Evolutionary conservation across 306 rosid species (phyloP).

Genomic region (Acacia acuminata): DNA sequence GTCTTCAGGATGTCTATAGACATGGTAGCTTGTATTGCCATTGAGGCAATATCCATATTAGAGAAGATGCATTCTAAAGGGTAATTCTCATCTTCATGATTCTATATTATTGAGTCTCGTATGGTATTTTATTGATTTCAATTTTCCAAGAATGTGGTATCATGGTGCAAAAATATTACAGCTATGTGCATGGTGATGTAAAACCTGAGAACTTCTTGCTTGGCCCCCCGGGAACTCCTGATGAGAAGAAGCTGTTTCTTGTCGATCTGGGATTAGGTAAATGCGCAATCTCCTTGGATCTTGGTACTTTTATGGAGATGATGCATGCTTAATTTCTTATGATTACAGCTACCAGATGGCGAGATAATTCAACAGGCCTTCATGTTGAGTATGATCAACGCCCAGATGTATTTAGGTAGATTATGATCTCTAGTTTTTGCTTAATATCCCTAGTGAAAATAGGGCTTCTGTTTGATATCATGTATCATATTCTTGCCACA

Average conservation of each 20-base stretch:
- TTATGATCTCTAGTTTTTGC: neutral
- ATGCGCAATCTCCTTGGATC: neutral
- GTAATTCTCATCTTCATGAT: conserved; percentile 24
- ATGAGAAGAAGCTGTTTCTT: conserved; percentile 64
- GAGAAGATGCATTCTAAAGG: conserved; percentile 77
- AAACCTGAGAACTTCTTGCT: conserved; percentile 81
- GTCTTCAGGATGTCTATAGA: conserved; percentile 53
- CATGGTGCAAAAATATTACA: neutral
- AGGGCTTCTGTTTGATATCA: conserved; percentile 21
- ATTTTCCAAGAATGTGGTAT: neutral
- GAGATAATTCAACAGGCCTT: conserved; percentile 52
- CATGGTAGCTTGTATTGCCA: conserved; percentile 85
- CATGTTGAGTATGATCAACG: conserved; percentile 84
- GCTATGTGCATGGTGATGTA: conserved; percentile 69
- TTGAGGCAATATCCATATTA: conserved; percentile 74
- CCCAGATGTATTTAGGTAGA: conserved; percentile 78
- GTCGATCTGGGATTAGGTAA: conserved; percentile 75
- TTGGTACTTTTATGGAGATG: neutral
- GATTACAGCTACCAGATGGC: conserved; percentile 63
- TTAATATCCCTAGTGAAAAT: conserved; percentile 6
- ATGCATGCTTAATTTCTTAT: neutral
- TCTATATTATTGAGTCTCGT: neutral
- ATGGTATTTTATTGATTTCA: neutral
- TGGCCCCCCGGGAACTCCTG: conserved; percentile 65
- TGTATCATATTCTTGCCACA: conserved; percentile 31